Conservation (phyloP, 192 early-diverging fungal genomes). For the Entomortierella lignicola region DNA sequence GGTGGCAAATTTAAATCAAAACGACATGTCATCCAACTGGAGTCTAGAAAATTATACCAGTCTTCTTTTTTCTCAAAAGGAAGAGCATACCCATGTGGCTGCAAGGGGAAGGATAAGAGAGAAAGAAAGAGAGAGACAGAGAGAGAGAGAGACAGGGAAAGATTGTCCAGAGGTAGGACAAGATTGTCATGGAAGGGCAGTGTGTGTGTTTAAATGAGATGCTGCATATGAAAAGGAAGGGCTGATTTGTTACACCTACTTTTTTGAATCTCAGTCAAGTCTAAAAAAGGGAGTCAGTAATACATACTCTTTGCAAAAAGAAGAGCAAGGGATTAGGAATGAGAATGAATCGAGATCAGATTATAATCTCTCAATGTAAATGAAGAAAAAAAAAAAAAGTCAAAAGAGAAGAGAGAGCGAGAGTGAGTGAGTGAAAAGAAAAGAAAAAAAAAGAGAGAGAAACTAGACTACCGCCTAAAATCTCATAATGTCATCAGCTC, state of each 20-base stretch:
- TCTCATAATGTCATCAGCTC: too few relatives aligned
- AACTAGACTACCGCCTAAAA: not conserved
- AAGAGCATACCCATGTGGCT: not conserved
- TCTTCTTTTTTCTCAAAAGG: not conserved
- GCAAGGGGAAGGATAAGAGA: not conserved
- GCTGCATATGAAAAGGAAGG: too few relatives aligned
- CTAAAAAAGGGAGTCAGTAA: too few relatives aligned
- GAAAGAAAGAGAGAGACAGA: too few relatives aligned
- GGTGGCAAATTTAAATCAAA: constrained; percentile 13
- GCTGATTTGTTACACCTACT: too few relatives aligned
- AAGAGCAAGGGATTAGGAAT: too few relatives aligned
- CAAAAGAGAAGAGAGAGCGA: not conserved
- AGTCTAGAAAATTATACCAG: too few relatives aligned
- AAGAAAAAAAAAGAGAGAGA: not conserved
- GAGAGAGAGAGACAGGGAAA: not conserved
- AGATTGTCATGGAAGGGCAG: not conserved
- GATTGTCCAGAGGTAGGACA: not conserved
- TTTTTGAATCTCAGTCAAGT: too few relatives aligned
- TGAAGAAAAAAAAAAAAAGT: not conserved
- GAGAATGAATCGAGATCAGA: too few relatives aligned
- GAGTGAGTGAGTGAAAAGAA: not conserved
- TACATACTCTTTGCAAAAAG: too few relatives aligned
- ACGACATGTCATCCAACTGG: not conserved
- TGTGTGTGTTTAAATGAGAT: not conserved
- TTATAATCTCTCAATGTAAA: too few relatives aligned